phyloP scores from a whole-genome alignment of 257 asterid genomes.

The Rhazya stricta region DNA sequence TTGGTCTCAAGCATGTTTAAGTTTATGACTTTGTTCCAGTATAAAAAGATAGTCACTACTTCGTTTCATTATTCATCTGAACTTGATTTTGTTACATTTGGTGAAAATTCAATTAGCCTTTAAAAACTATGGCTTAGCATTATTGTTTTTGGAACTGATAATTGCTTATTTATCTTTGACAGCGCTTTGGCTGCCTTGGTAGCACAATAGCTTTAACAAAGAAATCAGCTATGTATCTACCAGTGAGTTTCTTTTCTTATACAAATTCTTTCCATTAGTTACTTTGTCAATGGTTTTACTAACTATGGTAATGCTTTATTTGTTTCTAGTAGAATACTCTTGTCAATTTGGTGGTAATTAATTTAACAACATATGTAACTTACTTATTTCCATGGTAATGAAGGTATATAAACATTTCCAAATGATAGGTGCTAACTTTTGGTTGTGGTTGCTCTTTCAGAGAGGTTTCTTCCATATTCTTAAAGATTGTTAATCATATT shows the following conservation, averaged over 20 bases:
- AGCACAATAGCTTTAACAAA: conserved; percentile 60
- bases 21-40: neutral
- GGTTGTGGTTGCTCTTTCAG: neutral
- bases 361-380: neutral
- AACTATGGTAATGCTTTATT: neutral
- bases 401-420: neutral
- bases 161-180: conserved; percentile 13
- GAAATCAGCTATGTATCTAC: conserved; percentile 47
- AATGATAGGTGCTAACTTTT: neutral
- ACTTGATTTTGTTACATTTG: neutral
- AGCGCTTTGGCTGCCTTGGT: conserved; percentile 84
- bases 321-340: neutral
- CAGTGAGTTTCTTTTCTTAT: conserved; percentile 43
- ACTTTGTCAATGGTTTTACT: neutral
- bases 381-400: neutral
- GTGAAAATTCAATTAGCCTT: neutral
- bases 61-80: neutral
- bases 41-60: neutral
- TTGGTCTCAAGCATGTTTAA: neutral
- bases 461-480: neutral
- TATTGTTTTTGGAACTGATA: neutral
- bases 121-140: neutral
- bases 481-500: no score
- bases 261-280: no score
- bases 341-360: neutral